Base-by-base conservation (phyloP, 768 basidiomycete genomes). In the Phaeotremella skinneri region DNA sequence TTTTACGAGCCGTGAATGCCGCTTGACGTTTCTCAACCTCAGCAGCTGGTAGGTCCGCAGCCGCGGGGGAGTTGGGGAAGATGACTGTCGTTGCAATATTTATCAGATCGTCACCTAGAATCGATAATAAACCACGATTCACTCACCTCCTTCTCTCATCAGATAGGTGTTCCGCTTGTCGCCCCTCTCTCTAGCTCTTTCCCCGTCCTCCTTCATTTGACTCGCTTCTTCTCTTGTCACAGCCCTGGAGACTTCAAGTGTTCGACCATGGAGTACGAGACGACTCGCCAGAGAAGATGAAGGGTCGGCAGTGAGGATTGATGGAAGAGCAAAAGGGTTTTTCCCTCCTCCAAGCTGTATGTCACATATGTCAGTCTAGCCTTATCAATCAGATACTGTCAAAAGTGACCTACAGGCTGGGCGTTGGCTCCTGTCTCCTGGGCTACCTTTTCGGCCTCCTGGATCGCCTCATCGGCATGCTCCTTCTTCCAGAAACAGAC, bases 151-250 rank as follows among this genome's bases (percentile, higher is more conserved):
- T 83, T 99, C 96, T 13, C 90, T 85, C 66, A 99, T 82, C 59
- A 99, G 84, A 75, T 99, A 97, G 73, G 96, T 85, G 73, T 97
- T 96, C 23, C 94, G 84, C 75, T 94, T 93, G 78, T 99, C 96
- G 0, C 87, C 86, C 76, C 93, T 93, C 76, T 91, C 85, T 49
- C 91, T 82, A 16, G 75, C 74, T 60, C 83, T 81, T 70, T 85
- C 86, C 2, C 88, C 87, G 17, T 87, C 89, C 61, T 96, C 92
- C 72, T 88, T 90, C 48, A 97, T 82, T 75, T 88, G 88, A 3
- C 84, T 83, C 4, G 96, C 96, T 64, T 88, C 83, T 61, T 93
- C 91, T 52, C 92, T 80, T 0, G 91, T 91, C 29, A 99, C 91
- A 2, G 96, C 96, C 9, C 86, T 84, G 17, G 87, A 84, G 47